Base-by-base conservation (phyloP, 148 eudicot species). In the Rhododendron henanense region DNA sequence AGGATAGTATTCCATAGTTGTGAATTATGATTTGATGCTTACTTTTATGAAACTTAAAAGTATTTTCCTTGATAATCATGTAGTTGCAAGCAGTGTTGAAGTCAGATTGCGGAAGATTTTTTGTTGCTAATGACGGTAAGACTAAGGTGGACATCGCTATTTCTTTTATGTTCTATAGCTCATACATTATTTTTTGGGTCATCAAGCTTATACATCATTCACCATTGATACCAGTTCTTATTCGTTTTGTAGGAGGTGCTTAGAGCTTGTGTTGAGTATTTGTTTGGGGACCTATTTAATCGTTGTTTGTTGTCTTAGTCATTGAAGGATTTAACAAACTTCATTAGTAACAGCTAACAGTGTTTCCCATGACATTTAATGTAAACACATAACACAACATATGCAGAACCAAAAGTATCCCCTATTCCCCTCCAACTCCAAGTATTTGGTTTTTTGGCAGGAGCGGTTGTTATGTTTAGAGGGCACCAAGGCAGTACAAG, bases 191-290 rank as follows among this genome's bases (percentile, higher is more conserved):
- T 47, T 47, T 47, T 14, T 53, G 57, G 57, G 57, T 53, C 4
- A 14, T 53, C 57, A 53, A 53, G 18, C 57, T 53, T 19, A 53
- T 53, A 55, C 14, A 41, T 86, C 25, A 13, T 81, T 59, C 41
- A 11, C 53, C 67, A 69, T 33, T 83, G 69, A 82, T 41, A 79
- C 31, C 57, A 79, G 55, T 53, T 48, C 67, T 39, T 87, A 8
- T 57, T 19, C 6, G 78, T 87, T 33, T 14, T 83, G 88, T 89
- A 87, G 91, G 89, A 79, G 79, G 39, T 44, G 81, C 86, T 73
- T 79, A 61, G 47, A 87, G 77, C 84, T 79, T 53, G 63, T 44
- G 89, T 89, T 89, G 67, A 89, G 90, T 87, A 78, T 44, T 78
- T 11, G 13, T 45, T 35, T 45, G 3, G 55, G 15, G 21, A 45